Conservation (phyloP, 768 basidiomycete genomes). For the Dentipellis sp. region DNA sequence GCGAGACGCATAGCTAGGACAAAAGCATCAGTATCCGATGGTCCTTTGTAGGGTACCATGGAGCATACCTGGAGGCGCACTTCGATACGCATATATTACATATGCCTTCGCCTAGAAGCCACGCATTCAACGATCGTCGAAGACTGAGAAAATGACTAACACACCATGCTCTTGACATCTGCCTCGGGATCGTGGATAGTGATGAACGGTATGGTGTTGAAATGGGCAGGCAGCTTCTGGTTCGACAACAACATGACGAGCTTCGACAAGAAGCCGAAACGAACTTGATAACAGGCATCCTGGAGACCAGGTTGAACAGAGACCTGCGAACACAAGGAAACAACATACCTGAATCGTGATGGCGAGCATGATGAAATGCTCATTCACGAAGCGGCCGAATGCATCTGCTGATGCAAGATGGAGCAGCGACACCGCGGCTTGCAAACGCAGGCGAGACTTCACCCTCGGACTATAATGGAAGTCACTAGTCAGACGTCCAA, state of each 20-base stretch:
- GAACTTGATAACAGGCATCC: slow-evolving; percentile 87
- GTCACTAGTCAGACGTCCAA: slow-evolving; percentile 11
- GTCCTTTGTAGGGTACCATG: too few species aligned
- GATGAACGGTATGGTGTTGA: slow-evolving; percentile 81
- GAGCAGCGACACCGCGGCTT: slow-evolving; percentile 72
- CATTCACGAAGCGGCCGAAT: slow-evolving; percentile 48
- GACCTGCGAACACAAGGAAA: slow-evolving; percentile 1
- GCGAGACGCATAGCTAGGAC: slow-evolving; percentile 44
- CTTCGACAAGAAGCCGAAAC: slow-evolving; percentile 69
- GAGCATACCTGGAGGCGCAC: not conserved
- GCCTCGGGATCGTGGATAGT: slow-evolving; percentile 86
- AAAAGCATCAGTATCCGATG: not conserved
- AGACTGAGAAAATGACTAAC: slow-evolving; percentile 11
- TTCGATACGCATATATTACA: slow-evolving; percentile 12
- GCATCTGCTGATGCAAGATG: slow-evolving; percentile 56
- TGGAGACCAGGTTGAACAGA: slow-evolving; percentile 21
- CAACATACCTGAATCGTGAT: not conserved
- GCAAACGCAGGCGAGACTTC: slow-evolving; percentile 72
- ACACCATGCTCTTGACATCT: slow-evolving; percentile 64
- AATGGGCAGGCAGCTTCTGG: slow-evolving; percentile 58
- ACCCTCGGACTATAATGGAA: slow-evolving; percentile 38
- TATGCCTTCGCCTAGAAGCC: slow-evolving; percentile 6
- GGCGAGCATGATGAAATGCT: slow-evolving; percentile 51
- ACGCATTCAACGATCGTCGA: not conserved
- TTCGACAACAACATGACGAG: slow-evolving; percentile 52